These are phyloP conservation scores for Jatropha curcas DNA, from an alignment of 345 rosid species.

Conservation along the genomic window DNA sequence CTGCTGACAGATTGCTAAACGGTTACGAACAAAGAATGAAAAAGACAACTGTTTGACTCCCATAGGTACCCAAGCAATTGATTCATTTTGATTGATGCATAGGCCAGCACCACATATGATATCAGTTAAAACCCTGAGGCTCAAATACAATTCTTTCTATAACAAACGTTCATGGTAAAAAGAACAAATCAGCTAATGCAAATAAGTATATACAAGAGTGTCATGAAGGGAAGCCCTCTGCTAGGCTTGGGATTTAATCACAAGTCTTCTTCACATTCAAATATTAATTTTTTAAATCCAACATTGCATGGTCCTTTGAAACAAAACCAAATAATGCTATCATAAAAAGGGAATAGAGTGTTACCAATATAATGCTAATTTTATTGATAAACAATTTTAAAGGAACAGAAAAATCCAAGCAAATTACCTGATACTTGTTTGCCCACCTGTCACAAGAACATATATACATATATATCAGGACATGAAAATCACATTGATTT, in stretches of 20 bases:
- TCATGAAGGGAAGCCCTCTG: too few relatives aligned
- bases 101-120: background rate
- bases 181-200: background rate
- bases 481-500: conserved; percentile 6
- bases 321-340: background rate
- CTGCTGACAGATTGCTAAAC: background rate
- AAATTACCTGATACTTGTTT: conserved; percentile 70
- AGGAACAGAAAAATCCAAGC: background rate
- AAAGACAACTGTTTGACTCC: background rate
- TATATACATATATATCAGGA: conserved; percentile 18
- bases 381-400: background rate
- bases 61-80: background rate
- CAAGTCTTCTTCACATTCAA: background rate
- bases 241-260: background rate
- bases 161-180: background rate
- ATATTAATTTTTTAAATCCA: too few relatives aligned
- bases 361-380: background rate
- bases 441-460: conserved; percentile 55
- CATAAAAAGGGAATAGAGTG: background rate
- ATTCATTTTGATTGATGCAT: background rate
- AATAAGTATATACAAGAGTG: too few relatives aligned
- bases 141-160: background rate
- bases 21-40: background rate
- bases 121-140: background rate
- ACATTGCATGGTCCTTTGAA: background rate